Percentiles rank a stretch among this genome's conserved stretches.
Evolutionary conservation across 345 rosid genomes (phyloP).

Genomic region (Ricinus communis): DNA sequence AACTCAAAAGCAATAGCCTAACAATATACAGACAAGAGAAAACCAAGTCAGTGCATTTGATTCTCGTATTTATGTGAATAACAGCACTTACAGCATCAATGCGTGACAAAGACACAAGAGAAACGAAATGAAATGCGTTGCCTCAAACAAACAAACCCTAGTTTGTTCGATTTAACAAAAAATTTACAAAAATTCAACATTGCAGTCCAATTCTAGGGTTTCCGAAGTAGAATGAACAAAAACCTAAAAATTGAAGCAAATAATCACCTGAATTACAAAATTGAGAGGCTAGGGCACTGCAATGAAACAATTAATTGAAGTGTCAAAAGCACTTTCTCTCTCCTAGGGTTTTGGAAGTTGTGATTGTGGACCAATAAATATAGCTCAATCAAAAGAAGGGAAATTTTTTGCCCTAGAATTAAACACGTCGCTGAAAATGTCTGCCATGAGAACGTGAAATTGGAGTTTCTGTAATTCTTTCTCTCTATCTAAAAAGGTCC

Average conservation of each 20-base stretch:
- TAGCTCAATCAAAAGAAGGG: background rate
- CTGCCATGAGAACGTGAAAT: conserved; percentile 17
- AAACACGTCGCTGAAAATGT: conserved; percentile 8
- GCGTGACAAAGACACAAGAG: conserved; percentile 5
- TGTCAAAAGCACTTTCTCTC: conserved; percentile 22
- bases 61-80: background rate
- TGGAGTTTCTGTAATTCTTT: background rate
- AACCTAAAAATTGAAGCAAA: background rate
- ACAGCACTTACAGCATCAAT: background rate
- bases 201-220: conserved; percentile 22
- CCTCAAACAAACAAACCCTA: conserved; percentile 21
- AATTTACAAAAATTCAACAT: conserved; percentile 12
- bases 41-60: conserved; percentile 1
- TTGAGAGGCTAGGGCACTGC: conserved; percentile 19
- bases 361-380: conserved; percentile 1
- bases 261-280: conserved; percentile 27
- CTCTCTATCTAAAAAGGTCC: conserved; percentile 1
- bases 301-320: conserved; percentile 1
- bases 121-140: conserved; percentile 10
- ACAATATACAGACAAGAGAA: background rate
- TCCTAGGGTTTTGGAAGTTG: conserved; percentile 23
- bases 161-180: background rate
- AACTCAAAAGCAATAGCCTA: background rate
- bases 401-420: conserved; percentile 16
- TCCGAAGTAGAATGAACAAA: background rate